A percentile compares a stretch with the other conserved stretches of the same genome.
Evolutionary conservation across 768 basidiomycete genomes (phyloP).

Genomic region (Pleurotus tuber-regium): DNA sequence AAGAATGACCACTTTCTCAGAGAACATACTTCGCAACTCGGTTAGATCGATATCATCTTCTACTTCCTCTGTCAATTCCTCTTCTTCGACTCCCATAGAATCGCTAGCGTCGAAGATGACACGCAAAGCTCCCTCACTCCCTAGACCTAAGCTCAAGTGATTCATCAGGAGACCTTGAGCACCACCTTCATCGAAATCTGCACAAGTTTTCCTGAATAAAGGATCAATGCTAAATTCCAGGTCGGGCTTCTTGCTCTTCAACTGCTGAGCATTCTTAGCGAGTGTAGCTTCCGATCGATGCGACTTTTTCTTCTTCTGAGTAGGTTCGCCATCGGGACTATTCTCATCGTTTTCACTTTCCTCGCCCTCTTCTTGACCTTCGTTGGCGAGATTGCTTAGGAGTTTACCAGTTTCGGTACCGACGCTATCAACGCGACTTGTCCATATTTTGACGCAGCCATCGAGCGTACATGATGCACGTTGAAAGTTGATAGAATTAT

Average conservation of each 20-base stretch:
- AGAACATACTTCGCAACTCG: slow-evolving; percentile 53
- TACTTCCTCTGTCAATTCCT: slow-evolving; percentile 70
- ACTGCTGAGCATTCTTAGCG: slow-evolving; percentile 78
- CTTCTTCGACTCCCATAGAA: slow-evolving; percentile 79
- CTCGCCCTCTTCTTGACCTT: slow-evolving; percentile 49
- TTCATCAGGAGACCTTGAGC: slow-evolving; percentile 97
- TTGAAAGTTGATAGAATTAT: slow-evolving; percentile 98
- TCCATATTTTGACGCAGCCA: slow-evolving; percentile 99
- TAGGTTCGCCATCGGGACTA: slow-evolving; percentile 61
- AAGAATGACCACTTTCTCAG: neutral
- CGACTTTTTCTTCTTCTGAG: slow-evolving; percentile 60
- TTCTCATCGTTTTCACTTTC: slow-evolving; percentile 62
- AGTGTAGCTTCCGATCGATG: slow-evolving; percentile 80
- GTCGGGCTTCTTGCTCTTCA: slow-evolving; percentile 91
- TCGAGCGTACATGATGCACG: slow-evolving; percentile 97
- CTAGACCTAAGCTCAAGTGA: slow-evolving; percentile 77
- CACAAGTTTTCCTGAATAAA: slow-evolving; percentile 95
- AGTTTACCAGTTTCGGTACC: slow-evolving; percentile 96
- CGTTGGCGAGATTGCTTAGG: slow-evolving; percentile 78
- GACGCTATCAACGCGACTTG: slow-evolving; percentile 93
- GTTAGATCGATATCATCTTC: slow-evolving; percentile 66
- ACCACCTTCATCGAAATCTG: slow-evolving; percentile 98
- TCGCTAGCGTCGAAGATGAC: slow-evolving; percentile 98
- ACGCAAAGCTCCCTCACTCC: slow-evolving; percentile 77
- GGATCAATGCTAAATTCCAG: slow-evolving; percentile 97